These are phyloP conservation scores for Glebionis coronaria DNA, from an alignment of 129 eudicot species.

Conservation along the genomic window DNA sequence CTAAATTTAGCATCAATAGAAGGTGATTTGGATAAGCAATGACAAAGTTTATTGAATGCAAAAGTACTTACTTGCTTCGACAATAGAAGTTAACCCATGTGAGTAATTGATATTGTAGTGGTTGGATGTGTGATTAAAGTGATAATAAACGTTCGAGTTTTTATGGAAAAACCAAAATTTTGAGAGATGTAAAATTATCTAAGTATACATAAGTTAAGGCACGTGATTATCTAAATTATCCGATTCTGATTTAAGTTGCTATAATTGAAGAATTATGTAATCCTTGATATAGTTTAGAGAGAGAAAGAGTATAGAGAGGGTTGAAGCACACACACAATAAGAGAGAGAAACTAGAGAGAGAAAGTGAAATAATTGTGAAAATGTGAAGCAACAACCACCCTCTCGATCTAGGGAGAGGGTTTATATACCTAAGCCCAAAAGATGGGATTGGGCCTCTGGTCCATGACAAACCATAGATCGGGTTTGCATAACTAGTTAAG, in stretches of 20 bases:
- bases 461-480: no score
- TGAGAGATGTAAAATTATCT: background rate
- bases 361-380: no score
- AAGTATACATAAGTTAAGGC: background rate
- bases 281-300: no score
- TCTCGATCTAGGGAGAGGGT: no score
- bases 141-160: background rate
- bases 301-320: no score
- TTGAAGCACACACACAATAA: no score
- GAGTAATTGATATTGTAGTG: background rate
- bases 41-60: background rate
- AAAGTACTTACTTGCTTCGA: background rate
- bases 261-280: no score
- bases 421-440: no score
- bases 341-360: no score
- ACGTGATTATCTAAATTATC: background rate
- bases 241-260: background rate
- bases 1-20: background rate
- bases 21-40: background rate
- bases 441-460: no score
- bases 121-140: background rate
- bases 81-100: slow-evolving; percentile 9
- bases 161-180: background rate
- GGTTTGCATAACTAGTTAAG: no score
- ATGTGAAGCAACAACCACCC: no score